Conservation (phyloP, 257 asterid species). For the Ballota nigra region DNA sequence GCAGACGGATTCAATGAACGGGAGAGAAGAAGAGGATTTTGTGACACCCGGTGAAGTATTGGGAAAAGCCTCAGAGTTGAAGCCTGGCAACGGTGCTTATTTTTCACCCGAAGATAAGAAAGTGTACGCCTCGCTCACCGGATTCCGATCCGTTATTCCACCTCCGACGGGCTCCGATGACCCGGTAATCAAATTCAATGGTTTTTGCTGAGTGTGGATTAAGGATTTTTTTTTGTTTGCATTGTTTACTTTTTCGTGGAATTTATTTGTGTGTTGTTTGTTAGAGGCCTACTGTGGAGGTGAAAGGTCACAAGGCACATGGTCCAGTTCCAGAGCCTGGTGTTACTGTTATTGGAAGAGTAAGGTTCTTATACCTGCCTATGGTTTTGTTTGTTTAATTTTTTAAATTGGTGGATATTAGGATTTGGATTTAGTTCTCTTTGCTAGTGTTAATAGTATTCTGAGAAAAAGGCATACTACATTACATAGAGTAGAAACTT, state of each 20-base stretch:
- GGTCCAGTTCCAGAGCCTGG: slow-evolving; percentile 98
- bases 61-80: slow-evolving; percentile 63
- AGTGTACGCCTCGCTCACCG: slow-evolving; percentile 80
- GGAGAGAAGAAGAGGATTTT: slow-evolving; percentile 29
- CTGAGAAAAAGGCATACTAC: background rate
- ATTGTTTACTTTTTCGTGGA: background rate
- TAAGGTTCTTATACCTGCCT: slow-evolving; percentile 29
- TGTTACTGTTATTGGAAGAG: slow-evolving; percentile 72
- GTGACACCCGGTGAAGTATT: slow-evolving; percentile 91
- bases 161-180: slow-evolving; percentile 53
- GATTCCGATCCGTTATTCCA: slow-evolving; percentile 52
- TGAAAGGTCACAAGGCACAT: slow-evolving; percentile 85
- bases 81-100: slow-evolving; percentile 81
- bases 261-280: slow-evolving; percentile 23
- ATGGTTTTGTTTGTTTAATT: background rate
- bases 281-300: slow-evolving; percentile 80
- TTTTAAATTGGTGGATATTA: background rate
- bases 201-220: background rate
- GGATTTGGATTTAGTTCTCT: slow-evolving; percentile 5
- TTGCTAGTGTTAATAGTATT: background rate
- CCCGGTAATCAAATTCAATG: slow-evolving; percentile 34
- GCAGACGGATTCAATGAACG: slow-evolving; percentile 22
- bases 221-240: background rate
- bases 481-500: background rate
- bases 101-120: slow-evolving; percentile 47